These are phyloP conservation scores for Parastagonospora avenae DNA, from an alignment of 2,329 filamentous ascomycete species.

Conservation along the genomic window DNA sequence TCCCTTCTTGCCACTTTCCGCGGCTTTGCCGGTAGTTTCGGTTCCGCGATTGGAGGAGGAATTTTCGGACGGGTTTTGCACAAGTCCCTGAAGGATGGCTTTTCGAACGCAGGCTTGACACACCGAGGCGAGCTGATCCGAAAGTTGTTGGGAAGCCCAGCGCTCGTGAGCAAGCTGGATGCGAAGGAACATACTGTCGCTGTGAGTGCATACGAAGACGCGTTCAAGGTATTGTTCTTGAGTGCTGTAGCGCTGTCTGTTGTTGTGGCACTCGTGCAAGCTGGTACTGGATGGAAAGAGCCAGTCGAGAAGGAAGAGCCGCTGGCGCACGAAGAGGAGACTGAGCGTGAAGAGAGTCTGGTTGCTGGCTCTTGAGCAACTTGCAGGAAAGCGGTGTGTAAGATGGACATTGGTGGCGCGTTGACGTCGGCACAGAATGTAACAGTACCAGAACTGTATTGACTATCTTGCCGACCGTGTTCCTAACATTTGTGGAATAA, in stretches of 20 bases:
- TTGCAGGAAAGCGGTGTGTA: too few relatives aligned
- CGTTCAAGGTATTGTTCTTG: slow-evolving; percentile 59
- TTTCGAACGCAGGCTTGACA: slow-evolving; percentile 53
- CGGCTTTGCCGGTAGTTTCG: slow-evolving; percentile 81
- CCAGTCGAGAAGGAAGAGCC: slow-evolving; percentile 28
- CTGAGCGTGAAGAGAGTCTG: slow-evolving; percentile 27
- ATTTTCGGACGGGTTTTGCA: slow-evolving; percentile 70
- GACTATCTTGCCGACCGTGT: too few relatives aligned
- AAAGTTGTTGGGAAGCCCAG: slow-evolving; percentile 64
- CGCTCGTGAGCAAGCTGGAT: slow-evolving; percentile 55
- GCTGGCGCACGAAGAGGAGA: slow-evolving; percentile 23
- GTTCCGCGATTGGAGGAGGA: slow-evolving; percentile 78
- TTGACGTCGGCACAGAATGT: too few relatives aligned
- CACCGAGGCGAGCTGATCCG: slow-evolving; percentile 55
- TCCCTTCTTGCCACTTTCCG: slow-evolving; percentile 79
- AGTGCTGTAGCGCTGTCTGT: slow-evolving; percentile 57
- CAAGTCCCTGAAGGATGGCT: slow-evolving; percentile 61
- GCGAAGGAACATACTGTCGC: slow-evolving; percentile 60
- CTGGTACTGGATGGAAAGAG: slow-evolving; percentile 62
- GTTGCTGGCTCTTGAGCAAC: slow-evolving; percentile 20
- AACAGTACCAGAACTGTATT: too few relatives aligned
- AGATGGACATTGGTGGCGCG: too few relatives aligned
- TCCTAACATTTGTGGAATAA: too few relatives aligned
- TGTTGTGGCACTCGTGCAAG: slow-evolving; percentile 59
- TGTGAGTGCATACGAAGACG: slow-evolving; percentile 59